Base-by-base conservation (phyloP, 192 early-diverging fungal species). In the Backusella liffmaniae region DNA sequence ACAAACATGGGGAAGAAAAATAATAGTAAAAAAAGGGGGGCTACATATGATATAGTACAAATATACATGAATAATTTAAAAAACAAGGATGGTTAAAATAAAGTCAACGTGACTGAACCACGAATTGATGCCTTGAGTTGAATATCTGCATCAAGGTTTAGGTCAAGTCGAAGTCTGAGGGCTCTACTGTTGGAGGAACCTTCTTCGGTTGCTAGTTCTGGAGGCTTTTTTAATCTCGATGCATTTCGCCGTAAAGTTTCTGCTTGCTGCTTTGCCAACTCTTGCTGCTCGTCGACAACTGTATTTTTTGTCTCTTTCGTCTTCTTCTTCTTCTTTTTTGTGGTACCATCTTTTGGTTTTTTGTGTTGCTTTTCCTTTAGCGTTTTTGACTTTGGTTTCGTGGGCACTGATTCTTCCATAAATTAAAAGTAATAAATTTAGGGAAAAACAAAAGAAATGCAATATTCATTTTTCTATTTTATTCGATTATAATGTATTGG, bases 111-210 rank as follows among this genome's bases (percentile, higher is more conserved):
- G 51, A 77, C 56, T 39, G 68, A 68, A 62, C 76, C 76, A 44
- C 70, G 68, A 15, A 77, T 18, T 39, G 53, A 66, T 7, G 76
- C 76, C 26, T 77, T 77, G 53, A 77, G 18, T 71, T 71, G 36
- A 1, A 77, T 72, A 34, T 77, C 76, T 8, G 68, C 51, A 66
- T 77, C 76, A 46, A 77, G 70, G 51, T 77, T 77, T 21, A 77
- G 51, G 37, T 77, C 76, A 34, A 77, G 53, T 66, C 76, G 67
- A 16, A 77, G 70, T 26, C 69, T 36, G 12, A 77, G 59, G 16
- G 69, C 46, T n/a, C 68, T 72, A 37, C 68, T 23, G 8, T 68
- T 51, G 30, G 53, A 26, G n/a, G 56, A 59, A 0, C 53, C 73
- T 37, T 35, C 56, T 29, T 23, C 23, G 9, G 34, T 69, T 37